Base-by-base conservation (phyloP, 192 early-diverging fungal genomes). In the Oehlia diaphana region DNA sequence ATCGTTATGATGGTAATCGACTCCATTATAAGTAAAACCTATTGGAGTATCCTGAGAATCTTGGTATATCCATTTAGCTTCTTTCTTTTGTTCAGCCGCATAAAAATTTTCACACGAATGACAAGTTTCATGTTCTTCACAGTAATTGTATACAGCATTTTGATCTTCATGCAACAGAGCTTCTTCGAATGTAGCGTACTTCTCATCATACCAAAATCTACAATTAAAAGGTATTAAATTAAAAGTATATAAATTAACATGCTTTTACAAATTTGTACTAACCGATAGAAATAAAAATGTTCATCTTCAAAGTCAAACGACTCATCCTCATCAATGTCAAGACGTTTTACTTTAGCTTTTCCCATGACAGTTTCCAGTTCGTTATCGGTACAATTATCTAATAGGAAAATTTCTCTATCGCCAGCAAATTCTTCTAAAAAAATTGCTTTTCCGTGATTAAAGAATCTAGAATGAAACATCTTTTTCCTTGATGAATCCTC, bases 171-270 rank as follows among this genome's bases (percentile, higher is more conserved):
- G 80, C 37, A 65, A 13, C 58, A 80, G 81, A 9, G 83, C 90
- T 76, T 90, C 91, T 79, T 90, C 89, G 65, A 87, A 91, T 28
- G 79, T 74, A n/a, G 87, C 90, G 19, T 79, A 83, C 23, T 82
- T 63, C 33, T 65, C 35, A 70, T 91, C 89, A 65, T 91, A 91
- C 89, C 87, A 90, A 64, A 83, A 89, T n/a, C 86, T 83, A 67
- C 63, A 58, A 72, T 35, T 67, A 19, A 63, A 49, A 9, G 2
- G 3, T 9, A 72, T 35, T 42, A 68, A 53, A 16, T 6, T 21
- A 39, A n/a, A 8, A 12, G 9, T 16, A 9, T n/a, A 35, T 16
- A 39, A 37, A 33, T 47, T 9, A 12, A 47, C 44, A 12, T 12
- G 7, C 6, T 47, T 47, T 47, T 47, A 12, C 44, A 47, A 47